phyloP scores from a whole-genome alignment of 1,284 basidiomycete genomes.

The Irpex sp. region DNA sequence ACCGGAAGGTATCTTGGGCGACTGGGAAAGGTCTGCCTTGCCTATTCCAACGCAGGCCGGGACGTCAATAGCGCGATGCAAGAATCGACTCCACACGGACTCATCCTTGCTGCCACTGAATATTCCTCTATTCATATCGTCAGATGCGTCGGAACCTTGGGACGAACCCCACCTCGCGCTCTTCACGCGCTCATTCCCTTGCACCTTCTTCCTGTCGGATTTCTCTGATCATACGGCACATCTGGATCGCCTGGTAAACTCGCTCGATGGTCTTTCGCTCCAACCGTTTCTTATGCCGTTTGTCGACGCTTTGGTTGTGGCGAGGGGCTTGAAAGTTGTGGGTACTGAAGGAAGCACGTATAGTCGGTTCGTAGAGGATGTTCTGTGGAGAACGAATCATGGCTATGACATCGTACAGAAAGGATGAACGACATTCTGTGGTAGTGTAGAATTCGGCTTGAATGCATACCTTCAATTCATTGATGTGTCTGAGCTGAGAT shows the following conservation, averaged over 20 bases:
- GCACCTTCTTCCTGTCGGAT: slow-evolving; percentile 61
- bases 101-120: slow-evolving; percentile 43
- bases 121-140: slow-evolving; percentile 67
- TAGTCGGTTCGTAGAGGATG: slow-evolving; percentile 62
- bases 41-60: slow-evolving; percentile 17
- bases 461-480: background rate
- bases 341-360: slow-evolving; percentile 75
- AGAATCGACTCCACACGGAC: slow-evolving; percentile 28
- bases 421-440: slow-evolving; percentile 27
- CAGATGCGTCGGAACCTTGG: slow-evolving; percentile 51
- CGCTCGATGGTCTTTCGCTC: slow-evolving; percentile 50
- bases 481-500: background rate
- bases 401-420: slow-evolving; percentile 48
- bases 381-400: slow-evolving; percentile 62
- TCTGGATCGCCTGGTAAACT: slow-evolving; percentile 43
- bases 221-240: slow-evolving; percentile 35
- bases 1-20: slow-evolving; percentile 15
- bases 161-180: slow-evolving; percentile 42
- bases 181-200: slow-evolving; percentile 64
- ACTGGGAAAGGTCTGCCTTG: slow-evolving; percentile 21
- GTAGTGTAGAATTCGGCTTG: background rate
- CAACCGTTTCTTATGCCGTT: slow-evolving; percentile 54
- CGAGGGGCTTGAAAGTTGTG: slow-evolving; percentile 51
- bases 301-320: slow-evolving; percentile 67
- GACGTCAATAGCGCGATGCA: slow-evolving; percentile 26